Conservation (phyloP, 352 stramenopile species). For the Globisporangium megalacanthum region DNA sequence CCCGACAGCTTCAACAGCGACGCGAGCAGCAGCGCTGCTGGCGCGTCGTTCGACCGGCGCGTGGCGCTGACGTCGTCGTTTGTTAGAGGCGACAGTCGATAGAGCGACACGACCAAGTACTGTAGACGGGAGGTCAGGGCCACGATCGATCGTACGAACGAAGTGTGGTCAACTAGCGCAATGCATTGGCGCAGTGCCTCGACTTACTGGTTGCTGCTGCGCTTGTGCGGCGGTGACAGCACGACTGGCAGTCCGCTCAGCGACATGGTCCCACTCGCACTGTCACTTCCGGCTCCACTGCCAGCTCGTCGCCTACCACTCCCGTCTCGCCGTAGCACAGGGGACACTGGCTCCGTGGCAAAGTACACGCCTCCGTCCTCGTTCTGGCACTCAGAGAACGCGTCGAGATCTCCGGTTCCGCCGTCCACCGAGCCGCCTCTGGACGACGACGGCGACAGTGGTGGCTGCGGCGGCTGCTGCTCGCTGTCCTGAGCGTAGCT, state of each 20-base stretch:
- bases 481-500: constrained; percentile 24
- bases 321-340: constrained; percentile 1
- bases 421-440: background rate
- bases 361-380: constrained; percentile 39
- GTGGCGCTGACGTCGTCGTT: constrained; percentile 13
- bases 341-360: constrained; percentile 32
- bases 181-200: background rate
- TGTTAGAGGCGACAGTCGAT: background rate
- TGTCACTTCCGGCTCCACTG: constrained; percentile 1
- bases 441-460: constrained; percentile 1
- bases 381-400: background rate
- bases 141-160: background rate
- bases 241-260: constrained; percentile 45
- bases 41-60: constrained; percentile 20
- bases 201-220: constrained; percentile 3
- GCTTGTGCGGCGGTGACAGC: constrained; percentile 19
- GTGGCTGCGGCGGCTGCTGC: background rate
- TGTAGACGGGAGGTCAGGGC: background rate
- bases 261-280: constrained; percentile 41
- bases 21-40: constrained; percentile 29
- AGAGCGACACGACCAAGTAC: background rate
- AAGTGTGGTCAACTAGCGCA: background rate
- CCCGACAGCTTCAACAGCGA: constrained; percentile 68
- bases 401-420: background rate
- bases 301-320: background rate